Conservation (phyloP, 2,329 filamentous ascomycete genomes). For the Simplicillium sp. region DNA sequence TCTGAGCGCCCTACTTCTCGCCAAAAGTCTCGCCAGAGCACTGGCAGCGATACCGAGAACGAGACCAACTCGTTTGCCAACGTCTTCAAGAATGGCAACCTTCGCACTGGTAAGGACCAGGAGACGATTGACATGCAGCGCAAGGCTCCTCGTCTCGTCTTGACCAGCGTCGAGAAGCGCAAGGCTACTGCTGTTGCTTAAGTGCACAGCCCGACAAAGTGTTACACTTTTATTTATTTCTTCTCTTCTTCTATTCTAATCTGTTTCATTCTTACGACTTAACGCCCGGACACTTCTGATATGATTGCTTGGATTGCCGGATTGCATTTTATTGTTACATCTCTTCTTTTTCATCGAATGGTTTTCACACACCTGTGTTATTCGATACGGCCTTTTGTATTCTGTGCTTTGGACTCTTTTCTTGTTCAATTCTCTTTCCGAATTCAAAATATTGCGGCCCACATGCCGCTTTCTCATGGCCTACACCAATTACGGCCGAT, state of each 20-base stretch:
- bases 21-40: constrained; percentile 54
- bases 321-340: constrained; percentile 19
- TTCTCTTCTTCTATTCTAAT: constrained; percentile 9
- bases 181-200: constrained; percentile 36
- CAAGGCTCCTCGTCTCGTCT: constrained; percentile 76
- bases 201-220: constrained; percentile 13
- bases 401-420: constrained; percentile 4
- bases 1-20: constrained; percentile 70
- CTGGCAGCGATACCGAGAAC: constrained; percentile 49
- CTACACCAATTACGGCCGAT: constrained; percentile 16
- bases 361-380: neutral
- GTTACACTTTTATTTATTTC: constrained; percentile 10
- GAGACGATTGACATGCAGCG: constrained; percentile 55
- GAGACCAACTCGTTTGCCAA: constrained; percentile 54
- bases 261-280: constrained; percentile 24
- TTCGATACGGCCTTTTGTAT: constrained; percentile 7
- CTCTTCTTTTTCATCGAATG: constrained; percentile 12
- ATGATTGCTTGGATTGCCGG: constrained; percentile 25
- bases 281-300: constrained; percentile 24
- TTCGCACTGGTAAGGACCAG: constrained; percentile 40
- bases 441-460: neutral
- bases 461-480: neutral
- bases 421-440: neutral
- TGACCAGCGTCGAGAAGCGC: constrained; percentile 85
- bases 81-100: constrained; percentile 51